Percentiles rank a stretch among this genome's conserved stretches.
Conservation (phyloP, 495 filamentous ascomycete species). For the Lophiostoma macrostomum region DNA sequence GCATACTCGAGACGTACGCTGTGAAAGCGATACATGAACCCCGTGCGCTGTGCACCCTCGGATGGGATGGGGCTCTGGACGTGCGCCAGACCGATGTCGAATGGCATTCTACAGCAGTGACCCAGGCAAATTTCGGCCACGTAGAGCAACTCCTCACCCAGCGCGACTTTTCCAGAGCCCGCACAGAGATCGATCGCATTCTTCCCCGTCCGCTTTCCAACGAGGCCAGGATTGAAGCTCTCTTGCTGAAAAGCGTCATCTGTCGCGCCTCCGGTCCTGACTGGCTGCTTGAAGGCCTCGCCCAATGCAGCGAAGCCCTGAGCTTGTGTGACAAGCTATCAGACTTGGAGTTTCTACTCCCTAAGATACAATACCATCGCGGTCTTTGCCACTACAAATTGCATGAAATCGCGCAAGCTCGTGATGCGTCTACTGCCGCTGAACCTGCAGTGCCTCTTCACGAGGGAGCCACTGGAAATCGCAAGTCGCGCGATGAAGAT, state of each 20-base stretch:
- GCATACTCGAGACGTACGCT: too few relatives aligned
- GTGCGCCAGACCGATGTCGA: too few relatives aligned
- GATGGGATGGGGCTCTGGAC: too few relatives aligned
- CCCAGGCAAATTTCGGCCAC: not conserved
- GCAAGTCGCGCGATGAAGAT: constrained; percentile 2
- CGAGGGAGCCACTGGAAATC: not conserved
- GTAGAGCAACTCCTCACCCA: constrained; percentile 1
- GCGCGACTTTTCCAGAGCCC: not conserved
- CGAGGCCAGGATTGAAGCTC: constrained; percentile 7
- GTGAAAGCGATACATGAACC: too few relatives aligned
- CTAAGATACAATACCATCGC: constrained; percentile 13
- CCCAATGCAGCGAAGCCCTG: constrained; percentile 12
- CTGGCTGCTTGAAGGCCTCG: constrained; percentile 12
- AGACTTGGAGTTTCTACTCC: constrained; percentile 1
- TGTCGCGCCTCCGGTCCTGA: not conserved
- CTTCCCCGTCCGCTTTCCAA: constrained; percentile 1
- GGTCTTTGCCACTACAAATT: constrained; percentile 19
- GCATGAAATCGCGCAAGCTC: constrained; percentile 7
- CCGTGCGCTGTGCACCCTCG: too few relatives aligned
- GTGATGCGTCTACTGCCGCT: constrained; percentile 7
- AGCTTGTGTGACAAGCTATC: constrained; percentile 7
- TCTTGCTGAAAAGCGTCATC: constrained; percentile 15
- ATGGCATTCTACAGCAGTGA: not conserved
- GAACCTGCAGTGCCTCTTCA: not conserved
- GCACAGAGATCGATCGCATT: constrained; percentile 7